Percentiles rank a stretch among this genome's conserved stretches.
Conservation (phyloP, 805 yeast species). For the Vanderwaltozyma tropicalis region DNA sequence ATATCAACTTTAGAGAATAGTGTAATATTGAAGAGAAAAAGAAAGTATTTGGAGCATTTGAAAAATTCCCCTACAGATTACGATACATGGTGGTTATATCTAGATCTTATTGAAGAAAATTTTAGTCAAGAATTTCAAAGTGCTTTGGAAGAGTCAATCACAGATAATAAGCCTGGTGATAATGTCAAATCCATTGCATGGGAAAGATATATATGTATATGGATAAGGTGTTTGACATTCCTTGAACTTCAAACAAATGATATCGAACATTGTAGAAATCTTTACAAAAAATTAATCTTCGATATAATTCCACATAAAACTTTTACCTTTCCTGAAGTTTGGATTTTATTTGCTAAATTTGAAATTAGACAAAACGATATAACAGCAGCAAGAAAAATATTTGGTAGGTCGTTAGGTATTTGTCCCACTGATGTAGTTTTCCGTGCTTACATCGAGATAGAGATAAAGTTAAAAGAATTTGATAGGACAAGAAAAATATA, state of each 20-base stretch:
- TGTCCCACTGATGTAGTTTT: slow-evolving; percentile 52
- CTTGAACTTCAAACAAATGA: slow-evolving; percentile 43
- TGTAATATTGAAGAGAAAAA: slow-evolving; percentile 43
- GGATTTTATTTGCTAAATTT: slow-evolving; percentile 65
- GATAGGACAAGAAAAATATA: slow-evolving; percentile 68
- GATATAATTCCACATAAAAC: slow-evolving; percentile 42
- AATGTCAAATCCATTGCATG: slow-evolving; percentile 39
- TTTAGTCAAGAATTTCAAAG: slow-evolving; percentile 8
- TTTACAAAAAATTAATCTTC: slow-evolving; percentile 42
- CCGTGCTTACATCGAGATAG: slow-evolving; percentile 56
- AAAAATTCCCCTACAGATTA: slow-evolving; percentile 43
- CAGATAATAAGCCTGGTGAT: slow-evolving; percentile 18
- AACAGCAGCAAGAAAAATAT: slow-evolving; percentile 47
- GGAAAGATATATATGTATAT: slow-evolving; percentile 60
- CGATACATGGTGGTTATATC: slow-evolving; percentile 76
- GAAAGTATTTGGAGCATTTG: slow-evolving; percentile 43
- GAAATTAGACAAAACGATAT: slow-evolving; percentile 54
- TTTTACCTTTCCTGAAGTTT: slow-evolving; percentile 61
- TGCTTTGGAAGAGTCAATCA: slow-evolving; percentile 10
- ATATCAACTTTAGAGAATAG: slow-evolving; percentile 42
- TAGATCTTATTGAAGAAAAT: slow-evolving; percentile 40
- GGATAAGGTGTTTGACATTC: slow-evolving; percentile 56
- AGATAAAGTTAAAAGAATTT: slow-evolving; percentile 60
- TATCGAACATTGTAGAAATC: slow-evolving; percentile 35
- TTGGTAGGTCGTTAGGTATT: slow-evolving; percentile 65